Evolutionary conservation across 2,329 filamentous ascomycete species (phyloP).

Genomic region (Alternaria rosae): DNA sequence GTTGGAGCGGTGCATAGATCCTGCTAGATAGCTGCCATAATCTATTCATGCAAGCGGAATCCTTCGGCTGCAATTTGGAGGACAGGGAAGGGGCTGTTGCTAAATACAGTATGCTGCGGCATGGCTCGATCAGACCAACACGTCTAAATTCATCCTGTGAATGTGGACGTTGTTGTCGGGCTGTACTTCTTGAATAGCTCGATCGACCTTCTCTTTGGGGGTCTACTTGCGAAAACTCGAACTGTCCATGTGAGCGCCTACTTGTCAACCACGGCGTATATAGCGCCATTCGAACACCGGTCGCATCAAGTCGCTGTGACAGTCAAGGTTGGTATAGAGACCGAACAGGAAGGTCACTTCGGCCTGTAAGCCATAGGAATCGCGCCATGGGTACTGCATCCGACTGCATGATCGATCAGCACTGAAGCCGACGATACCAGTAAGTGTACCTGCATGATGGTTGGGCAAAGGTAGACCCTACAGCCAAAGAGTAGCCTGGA

Average conservation of each 20-base stretch:
- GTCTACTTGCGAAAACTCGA: neutral
- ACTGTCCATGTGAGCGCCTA: neutral
- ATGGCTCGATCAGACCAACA: neutral
- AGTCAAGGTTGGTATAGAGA: neutral
- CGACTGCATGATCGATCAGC: neutral
- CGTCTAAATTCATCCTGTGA: no score
- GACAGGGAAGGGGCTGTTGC: neutral
- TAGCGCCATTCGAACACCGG: neutral
- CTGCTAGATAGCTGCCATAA: neutral
- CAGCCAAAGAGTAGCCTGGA: neutral
- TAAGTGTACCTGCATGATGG: constrained; percentile 5
- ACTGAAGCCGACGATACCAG: neutral
- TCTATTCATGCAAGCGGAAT: neutral
- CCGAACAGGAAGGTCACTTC: constrained; percentile 7
- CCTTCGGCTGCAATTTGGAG: neutral
- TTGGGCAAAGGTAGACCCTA: neutral
- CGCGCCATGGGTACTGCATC: neutral
- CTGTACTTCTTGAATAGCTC: neutral
- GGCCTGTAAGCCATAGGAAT: no score
- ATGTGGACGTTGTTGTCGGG: neutral
- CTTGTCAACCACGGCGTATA: neutral
- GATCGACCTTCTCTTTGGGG: neutral
- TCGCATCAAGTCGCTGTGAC: neutral
- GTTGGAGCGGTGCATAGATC: neutral
- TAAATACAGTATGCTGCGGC: neutral